Evolutionary conservation across 208 protist species (phyloP), one percentile per base, ranked within the genome.

Genomic region (Acanthamoeba lenticulata): DNA sequence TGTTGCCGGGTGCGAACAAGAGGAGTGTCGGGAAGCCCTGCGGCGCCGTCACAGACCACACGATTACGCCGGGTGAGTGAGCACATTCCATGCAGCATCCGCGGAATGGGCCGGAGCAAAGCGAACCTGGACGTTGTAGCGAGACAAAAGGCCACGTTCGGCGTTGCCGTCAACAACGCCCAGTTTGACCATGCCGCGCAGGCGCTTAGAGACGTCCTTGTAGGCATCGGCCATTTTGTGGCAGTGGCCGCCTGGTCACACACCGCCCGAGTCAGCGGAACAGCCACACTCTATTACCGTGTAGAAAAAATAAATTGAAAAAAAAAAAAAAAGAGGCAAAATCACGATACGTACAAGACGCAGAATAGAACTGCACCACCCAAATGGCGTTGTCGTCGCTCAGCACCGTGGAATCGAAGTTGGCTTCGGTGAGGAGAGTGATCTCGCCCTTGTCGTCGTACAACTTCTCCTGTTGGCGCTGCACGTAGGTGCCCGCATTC

Each of bases 281-380:
- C n/a, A n/a, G n/a, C n/a, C n/a, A n/a, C n/a, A n/a, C n/a, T n/a
- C n/a, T n/a, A n/a, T n/a, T n/a, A n/a, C n/a, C n/a, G n/a, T n/a
- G n/a, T n/a, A 15, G 72, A 83, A 17, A 42, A 47, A 40, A 86
- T 19, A 52, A 40, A 86, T 36, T 86, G 19, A 69, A 6, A 34
- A 9, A 6, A 69, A 69, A 69, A 69, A 83, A 17, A 42, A 47
- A 40, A 86, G n/a, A 52, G 19, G 47, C 24, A 49, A 9, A 69
- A 6, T 9, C 6, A 6, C 6, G 27, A 69, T 29, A 52, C 57
- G 55, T 79, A 77, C 88, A 92, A 38, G 88, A 79, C 19, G 34
- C 5, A 1, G 88, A 92, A n/a, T 79, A 92, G 65, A 92, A 92
- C 42, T 92, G 88, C 24, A 92, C 88, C 21, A 92, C 27, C 88